A percentile compares a stretch with the other conserved stretches of the same genome.
Conservation (phyloP, 1,284 basidiomycete species). For the Fomitiporia mediterranea region DNA sequence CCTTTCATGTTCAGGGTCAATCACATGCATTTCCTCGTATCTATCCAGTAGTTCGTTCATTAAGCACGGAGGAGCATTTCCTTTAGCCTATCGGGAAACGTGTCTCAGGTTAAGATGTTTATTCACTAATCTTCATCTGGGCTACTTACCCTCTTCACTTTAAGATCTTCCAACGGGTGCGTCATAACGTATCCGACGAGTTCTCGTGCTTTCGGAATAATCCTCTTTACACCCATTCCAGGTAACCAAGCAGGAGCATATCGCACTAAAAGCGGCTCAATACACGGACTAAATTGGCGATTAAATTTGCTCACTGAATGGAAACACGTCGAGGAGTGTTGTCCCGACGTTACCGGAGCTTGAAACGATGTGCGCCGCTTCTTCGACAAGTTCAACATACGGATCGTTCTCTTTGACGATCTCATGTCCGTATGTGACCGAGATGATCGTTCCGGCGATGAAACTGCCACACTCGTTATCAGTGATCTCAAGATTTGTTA, state of each 20-base stretch:
- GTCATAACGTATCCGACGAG: background rate
- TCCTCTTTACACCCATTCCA: constrained; percentile 10
- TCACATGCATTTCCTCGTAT: constrained; percentile 1
- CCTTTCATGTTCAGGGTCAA: constrained; percentile 6
- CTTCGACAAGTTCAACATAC: constrained; percentile 1
- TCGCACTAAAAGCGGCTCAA: background rate
- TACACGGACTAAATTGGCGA: background rate
- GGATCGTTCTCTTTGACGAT: constrained; percentile 7
- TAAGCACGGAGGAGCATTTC: constrained; percentile 5
- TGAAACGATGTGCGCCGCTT: too few relatives aligned
- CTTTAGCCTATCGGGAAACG: too few relatives aligned
- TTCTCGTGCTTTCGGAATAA: background rate
- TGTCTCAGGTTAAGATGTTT: too few relatives aligned
- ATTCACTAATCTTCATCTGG: background rate
- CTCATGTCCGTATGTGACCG: constrained; percentile 10
- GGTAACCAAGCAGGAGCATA: constrained; percentile 15
- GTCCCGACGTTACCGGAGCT: constrained; percentile 8
- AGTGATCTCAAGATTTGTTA: too few relatives aligned
- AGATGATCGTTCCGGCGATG: background rate
- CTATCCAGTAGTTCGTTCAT: constrained; percentile 5
- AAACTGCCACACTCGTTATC: constrained; percentile 9
- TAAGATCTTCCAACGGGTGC: constrained; percentile 3
- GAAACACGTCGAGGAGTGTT: constrained; percentile 11
- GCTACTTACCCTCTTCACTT: constrained; percentile 2
- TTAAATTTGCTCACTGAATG: constrained; percentile 8